Evolutionary conservation across 2,329 filamentous ascomycete genomes (phyloP).

Genomic region (Xylaria sp.): DNA sequence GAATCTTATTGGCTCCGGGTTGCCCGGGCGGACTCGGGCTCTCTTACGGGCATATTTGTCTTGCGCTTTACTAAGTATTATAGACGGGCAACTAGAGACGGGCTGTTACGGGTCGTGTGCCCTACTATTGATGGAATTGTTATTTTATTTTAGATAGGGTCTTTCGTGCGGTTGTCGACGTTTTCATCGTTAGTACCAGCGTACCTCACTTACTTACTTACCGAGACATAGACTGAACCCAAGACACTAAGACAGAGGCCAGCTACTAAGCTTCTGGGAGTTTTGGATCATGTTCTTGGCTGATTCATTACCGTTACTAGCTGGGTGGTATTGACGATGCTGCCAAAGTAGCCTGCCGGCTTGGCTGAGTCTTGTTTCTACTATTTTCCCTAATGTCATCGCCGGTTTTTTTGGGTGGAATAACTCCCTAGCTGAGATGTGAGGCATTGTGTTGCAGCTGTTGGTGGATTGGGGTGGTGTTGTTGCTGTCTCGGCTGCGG

Average conservation of each 20-base stretch:
- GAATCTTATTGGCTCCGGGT: conserved; percentile 21
- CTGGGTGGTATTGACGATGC: conserved; percentile 17
- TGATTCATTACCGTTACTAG: conserved; percentile 1
- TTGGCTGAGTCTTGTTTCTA: conserved; percentile 35
- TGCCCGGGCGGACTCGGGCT: conserved; percentile 4
- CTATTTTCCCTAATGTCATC: neutral
- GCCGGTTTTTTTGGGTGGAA: neutral
- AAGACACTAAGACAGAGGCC: neutral
- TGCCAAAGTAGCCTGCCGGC: conserved; percentile 20
- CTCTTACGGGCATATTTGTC: conserved; percentile 9
- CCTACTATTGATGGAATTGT: neutral
- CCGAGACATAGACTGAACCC: neutral
- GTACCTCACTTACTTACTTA: neutral
- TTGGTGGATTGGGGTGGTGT: conserved; percentile 6
- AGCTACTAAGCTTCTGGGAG: conserved; percentile 5
- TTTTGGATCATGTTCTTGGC: conserved; percentile 20
- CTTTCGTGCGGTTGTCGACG: neutral
- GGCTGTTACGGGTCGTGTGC: neutral
- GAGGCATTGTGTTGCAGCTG: neutral
- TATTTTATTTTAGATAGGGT: neutral
- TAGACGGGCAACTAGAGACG: neutral
- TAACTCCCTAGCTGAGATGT: neutral
- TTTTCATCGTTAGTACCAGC: neutral
- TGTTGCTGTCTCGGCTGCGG: conserved; percentile 6
- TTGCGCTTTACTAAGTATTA: neutral